Evolutionary conservation across 805 yeast species (phyloP), one percentile per base, ranked within the genome.

Genomic region (Cyberlindnera mycetangii): DNA sequence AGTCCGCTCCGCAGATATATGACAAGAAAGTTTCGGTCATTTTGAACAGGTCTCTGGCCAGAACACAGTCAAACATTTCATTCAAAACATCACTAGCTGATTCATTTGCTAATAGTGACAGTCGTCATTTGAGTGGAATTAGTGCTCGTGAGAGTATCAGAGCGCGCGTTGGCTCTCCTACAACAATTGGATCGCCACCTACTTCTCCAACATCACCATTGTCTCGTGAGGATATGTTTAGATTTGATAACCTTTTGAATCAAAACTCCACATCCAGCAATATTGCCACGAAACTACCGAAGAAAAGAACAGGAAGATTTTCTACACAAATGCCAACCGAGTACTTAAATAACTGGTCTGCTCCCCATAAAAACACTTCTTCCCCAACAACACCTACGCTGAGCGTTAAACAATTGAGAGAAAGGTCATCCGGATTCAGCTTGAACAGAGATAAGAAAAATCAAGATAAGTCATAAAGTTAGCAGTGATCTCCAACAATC

Each of bases 21-120:
- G 95, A 85, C 59, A 83, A 82, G 61, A 85, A 84, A 60, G 93
- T 85, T 2, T 79, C 88, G 22, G 76, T 79, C n/a, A 83, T 85
- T 38, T 68, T 85, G 58, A 85, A 83, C 58, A 69, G 83, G 51
- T 83, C 89, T 50, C 69, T 85, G 58, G 87, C 88, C 2, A 67
- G 89, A 45, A 79, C 88, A 0, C 81, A 84, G 15, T 84, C 95
- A 0, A 83, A 83, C 39, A 74, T 87, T 1, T 85, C 95, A 3
- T 88, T 88, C 71, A 82, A 83, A 59, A 81, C 83, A 17, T 75
- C 85, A 22, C 70, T 86, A 52, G 89, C 87, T 0, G 95, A 86
- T 50, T 79, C 87, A 0, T 74, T 77, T 57, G 68, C 69, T 3
- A 62, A 65, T 22, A 55, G 50, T 18, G 60, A 55, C 14, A 42